Conservation (phyloP, 176 grass and related monocot genomes). For the Elymus sibiricus region DNA sequence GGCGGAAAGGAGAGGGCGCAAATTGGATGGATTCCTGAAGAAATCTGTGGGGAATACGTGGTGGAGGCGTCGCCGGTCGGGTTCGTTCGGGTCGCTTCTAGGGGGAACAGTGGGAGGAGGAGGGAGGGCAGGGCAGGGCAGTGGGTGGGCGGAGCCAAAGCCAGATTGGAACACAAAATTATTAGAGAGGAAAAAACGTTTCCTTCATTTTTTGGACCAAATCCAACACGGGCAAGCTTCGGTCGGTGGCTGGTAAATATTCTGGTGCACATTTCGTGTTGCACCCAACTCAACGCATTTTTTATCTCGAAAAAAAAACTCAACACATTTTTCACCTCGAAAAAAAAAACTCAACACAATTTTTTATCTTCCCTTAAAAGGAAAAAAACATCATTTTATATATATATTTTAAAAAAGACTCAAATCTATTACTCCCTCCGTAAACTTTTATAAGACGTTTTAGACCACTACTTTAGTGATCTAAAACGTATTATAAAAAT, state of each 20-base stretch:
- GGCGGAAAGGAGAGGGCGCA: background rate
- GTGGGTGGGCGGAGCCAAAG: slow-evolving; percentile 27
- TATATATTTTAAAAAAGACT: too few species aligned
- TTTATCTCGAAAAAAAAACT: too few species aligned
- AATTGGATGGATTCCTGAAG: slow-evolving; percentile 31
- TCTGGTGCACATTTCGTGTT: slow-evolving; percentile 16
- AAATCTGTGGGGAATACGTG: slow-evolving; percentile 27
- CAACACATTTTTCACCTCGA: too few species aligned
- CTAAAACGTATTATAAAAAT: too few species aligned
- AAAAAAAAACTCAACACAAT: too few species aligned
- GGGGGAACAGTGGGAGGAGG: slow-evolving; percentile 12
- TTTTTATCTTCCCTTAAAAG: too few species aligned
- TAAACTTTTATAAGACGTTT: too few species aligned
- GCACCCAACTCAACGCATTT: background rate
- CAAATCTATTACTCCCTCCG: too few species aligned
- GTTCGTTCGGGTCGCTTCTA: slow-evolving; percentile 36
- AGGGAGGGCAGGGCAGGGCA: background rate
- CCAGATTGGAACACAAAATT: slow-evolving; percentile 29
- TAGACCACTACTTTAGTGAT: too few species aligned
- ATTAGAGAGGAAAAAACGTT: background rate
- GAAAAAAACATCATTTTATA: too few species aligned
- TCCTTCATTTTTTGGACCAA: slow-evolving; percentile 36
- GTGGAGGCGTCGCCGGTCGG: slow-evolving; percentile 23
- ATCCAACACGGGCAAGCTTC: slow-evolving; percentile 37
- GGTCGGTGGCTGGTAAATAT: slow-evolving; percentile 35